phyloP scores from a whole-genome alignment of 1,284 basidiomycete species.

The Sporisorium scitamineum region DNA sequence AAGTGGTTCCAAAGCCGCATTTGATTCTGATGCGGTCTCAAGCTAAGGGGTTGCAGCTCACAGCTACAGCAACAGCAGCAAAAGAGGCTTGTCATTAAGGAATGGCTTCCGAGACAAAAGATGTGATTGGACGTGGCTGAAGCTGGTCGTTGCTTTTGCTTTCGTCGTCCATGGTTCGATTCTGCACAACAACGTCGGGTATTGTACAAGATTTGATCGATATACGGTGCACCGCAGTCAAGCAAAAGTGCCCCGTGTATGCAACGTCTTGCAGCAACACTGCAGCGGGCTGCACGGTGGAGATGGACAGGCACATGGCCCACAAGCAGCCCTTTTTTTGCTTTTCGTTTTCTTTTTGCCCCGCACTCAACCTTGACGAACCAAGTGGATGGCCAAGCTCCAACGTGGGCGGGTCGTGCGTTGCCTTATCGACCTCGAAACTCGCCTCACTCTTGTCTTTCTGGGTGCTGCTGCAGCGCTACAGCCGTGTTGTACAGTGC shows the following conservation, averaged over 20 bases:
- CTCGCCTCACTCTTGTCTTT: background rate
- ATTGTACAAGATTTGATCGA: background rate
- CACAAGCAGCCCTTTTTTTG: no score
- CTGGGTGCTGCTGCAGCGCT: background rate
- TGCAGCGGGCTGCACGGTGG: background rate
- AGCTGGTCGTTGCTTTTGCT: background rate
- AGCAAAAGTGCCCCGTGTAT: no score
- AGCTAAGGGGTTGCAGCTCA: background rate
- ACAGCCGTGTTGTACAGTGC: no score
- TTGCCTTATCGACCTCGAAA: slow-evolving; percentile 3
- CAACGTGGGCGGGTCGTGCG: background rate
- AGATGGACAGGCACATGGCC: background rate
- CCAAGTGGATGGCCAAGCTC: background rate
- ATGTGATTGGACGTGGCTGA: slow-evolving; percentile 1
- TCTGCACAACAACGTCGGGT: background rate
- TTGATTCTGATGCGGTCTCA: background rate
- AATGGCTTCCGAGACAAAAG: slow-evolving; percentile 2
- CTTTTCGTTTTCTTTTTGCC: background rate
- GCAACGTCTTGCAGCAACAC: background rate
- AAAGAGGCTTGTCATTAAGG: background rate
- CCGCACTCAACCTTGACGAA: background rate
- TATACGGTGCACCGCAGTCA: background rate
- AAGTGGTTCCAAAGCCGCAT: background rate
- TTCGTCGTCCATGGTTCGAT: background rate
- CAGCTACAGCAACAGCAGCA: background rate